Base-by-base conservation (phyloP, 768 basidiomycete genomes). In the Myochromella boudieri region DNA sequence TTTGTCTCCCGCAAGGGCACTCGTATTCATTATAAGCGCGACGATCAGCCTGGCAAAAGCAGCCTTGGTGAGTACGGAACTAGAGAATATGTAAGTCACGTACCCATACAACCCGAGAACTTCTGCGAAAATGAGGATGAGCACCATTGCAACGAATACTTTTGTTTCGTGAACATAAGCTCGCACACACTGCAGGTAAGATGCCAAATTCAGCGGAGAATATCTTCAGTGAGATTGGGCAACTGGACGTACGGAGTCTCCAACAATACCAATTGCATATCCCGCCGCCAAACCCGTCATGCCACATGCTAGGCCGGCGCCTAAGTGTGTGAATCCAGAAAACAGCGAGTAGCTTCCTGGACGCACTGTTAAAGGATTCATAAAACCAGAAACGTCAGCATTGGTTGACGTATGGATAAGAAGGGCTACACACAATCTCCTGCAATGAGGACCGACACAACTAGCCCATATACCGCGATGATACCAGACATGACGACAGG, bases 401-500 rank as follows among this genome's bases (percentile, higher is more conserved):
- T 21, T 39, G 24, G 15, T 6, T 3, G 33, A 48, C 4, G 6
- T 39, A 6, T n/a, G 32, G 44, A 28, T 14, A 20, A 24, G 46
- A 17, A 38, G 32, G 39, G 39, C 17, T 42, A 70, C 77, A 52
- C 54, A 77, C 73, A 46, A 52, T 68, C 60, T 46, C 91, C 91
- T 14, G 87, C 78, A 51, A 97, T 97, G 46, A 98, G 80, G 24
- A 97, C 95, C 3, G 91, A 90, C 11, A 97, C 95, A 7, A 98
- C 95, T 32, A 98, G 78, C 6, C 95, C 95, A 62, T 97, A 98
- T 28, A 98, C 95, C 24, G 95, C 94, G 55, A 97, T 95, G 66
- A 97, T 97, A 70, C 95, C 94, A 48, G 92, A 90, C 94, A 97
- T 97, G 66, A 98, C 93, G 27, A 97, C 94, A 3, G 95, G 95